Evolutionary conservation across 306 rosid species (phyloP), one percentile per base, ranked within the genome.

Genomic region (Cyclanthera cordifolia): DNA sequence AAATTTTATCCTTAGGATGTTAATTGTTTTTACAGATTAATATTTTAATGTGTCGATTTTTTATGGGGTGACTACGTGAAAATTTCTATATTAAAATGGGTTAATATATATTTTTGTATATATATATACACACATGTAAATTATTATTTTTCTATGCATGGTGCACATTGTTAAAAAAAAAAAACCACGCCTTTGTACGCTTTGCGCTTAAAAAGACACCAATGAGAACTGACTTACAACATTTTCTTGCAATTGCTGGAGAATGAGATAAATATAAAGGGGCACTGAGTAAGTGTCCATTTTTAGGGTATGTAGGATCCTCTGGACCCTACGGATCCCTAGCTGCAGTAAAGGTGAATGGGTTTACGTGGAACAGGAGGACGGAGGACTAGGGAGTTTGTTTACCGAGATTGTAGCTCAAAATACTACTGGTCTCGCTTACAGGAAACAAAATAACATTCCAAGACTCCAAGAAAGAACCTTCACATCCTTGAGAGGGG

Each of bases 281-380:
- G 46, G 27, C n/a, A 39, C 4, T 8, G 11, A 19, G 67, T 41
- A 37, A 60, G 51, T 6, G 34, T 41, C 11, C 69, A 20, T 63
- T 61, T 41, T 17, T 63, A 19, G 28, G 69, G 32, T 19, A 41
- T n/a, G 68, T 63, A 63, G 69, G 50, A 64, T 64, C 19, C 52
- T 64, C 69, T 43, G 34, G 52, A 43, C 50, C 24, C 21, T 34
- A 19, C 27, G 39, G 63, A 27, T 43, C 19, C 32, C 41, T 37
- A 61, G 32, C 20, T 39, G 19, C 32, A 19, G 28, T 20, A 64
- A 28, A 41, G 20, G 52, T 27, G 13, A 64, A 39, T 39, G 46
- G 32, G 37, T 64, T 43, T 32, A 5, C 41, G 17, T 21, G 28
- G 34, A 64, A 43, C 49, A 39, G 51, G 52, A 41, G 13, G 21